Evolutionary conservation across 2,329 filamentous ascomycete species (phyloP), one percentile per base, ranked within the genome.

Genomic region (Diaporthe amygdali): DNA sequence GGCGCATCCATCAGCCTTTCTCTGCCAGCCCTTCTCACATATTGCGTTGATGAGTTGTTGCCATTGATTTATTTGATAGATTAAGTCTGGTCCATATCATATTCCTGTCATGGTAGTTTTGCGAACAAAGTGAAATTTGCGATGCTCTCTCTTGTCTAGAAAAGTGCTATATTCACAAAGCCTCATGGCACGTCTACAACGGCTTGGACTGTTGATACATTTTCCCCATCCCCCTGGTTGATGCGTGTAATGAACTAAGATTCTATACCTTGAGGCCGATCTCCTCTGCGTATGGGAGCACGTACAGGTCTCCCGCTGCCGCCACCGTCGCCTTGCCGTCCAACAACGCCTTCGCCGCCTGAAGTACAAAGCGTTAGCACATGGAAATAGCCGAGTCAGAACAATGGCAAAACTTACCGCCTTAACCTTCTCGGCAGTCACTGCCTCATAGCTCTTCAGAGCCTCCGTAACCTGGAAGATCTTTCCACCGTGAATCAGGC

Each of bases 231-330:
- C 74, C 74, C 71, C 41, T 17, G 32, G 22, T 25, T 59, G 66
- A 68, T 68, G 66, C 66, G 32, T 68, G 44, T 34, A 61, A 56
- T 52, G 75, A 74, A 74, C 72, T 54, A 72, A 55, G 41, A 54
- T 56, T 90, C 90, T 97, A 99, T 89, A 97, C 94, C 82, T 92
- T 94, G 81, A 99, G 90, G 78, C 96, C 97, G 82, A 99, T 88
- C 81, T 99, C 96, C 85, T 95, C 94, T 76, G 95, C 96, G 81
- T 92, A 99, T 71, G 96, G 96, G 81, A 99, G 91, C 78, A 92
- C 89, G 83, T 94, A 93, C 78, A 99, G 89, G 82, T 99, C 96
- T 82, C 96, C 96, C 74, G 98, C 95, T 71, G 94, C 89, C 74
- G 94, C 93, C 74, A 98, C 93, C 68, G 94, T 92, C 66, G 96